Percentiles rank a stretch among this genome's conserved stretches.
Conservation (phyloP, 192 early-diverging fungal genomes). For the Podila epicladia region DNA sequence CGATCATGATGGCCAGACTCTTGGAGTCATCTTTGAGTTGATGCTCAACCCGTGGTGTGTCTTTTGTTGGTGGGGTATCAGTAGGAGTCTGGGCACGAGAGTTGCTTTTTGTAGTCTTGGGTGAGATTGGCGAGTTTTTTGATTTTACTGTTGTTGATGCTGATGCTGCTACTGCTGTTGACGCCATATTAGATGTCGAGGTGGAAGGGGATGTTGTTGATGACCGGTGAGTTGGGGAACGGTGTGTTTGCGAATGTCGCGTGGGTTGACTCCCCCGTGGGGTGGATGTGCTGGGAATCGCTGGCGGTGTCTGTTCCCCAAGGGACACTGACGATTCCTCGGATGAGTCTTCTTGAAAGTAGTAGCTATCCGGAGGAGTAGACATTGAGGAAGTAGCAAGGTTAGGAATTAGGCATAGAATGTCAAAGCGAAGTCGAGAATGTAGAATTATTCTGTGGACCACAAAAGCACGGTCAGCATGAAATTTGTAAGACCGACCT, state of each 20-base stretch:
- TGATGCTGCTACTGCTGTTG: neutral
- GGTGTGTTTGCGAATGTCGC: neutral
- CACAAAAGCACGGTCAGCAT: too few relatives aligned
- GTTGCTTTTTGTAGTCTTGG: neutral
- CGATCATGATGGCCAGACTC: conserved; percentile 31
- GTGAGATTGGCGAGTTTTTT: neutral
- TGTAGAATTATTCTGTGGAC: too few relatives aligned
- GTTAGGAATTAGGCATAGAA: too few relatives aligned
- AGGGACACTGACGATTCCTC: conserved; percentile 25
- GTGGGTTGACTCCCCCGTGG: neutral
- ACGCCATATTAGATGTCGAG: neutral
- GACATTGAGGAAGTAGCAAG: neutral
- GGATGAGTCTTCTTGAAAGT: conserved; percentile 44
- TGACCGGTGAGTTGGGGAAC: neutral
- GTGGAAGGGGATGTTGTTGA: neutral
- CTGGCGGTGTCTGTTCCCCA: neutral
- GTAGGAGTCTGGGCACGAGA: neutral
- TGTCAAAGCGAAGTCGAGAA: too few relatives aligned
- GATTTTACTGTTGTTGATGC: neutral
- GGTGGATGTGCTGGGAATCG: neutral
- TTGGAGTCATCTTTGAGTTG: conserved; percentile 26
- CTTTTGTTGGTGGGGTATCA: neutral
- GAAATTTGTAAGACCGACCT: too few relatives aligned
- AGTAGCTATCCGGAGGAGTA: conserved; percentile 21
- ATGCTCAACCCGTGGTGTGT: neutral